These are phyloP conservation scores for Aureoboletus auriporus DNA, from an alignment of 768 basidiomycete genomes.

Conservation along the genomic window DNA sequence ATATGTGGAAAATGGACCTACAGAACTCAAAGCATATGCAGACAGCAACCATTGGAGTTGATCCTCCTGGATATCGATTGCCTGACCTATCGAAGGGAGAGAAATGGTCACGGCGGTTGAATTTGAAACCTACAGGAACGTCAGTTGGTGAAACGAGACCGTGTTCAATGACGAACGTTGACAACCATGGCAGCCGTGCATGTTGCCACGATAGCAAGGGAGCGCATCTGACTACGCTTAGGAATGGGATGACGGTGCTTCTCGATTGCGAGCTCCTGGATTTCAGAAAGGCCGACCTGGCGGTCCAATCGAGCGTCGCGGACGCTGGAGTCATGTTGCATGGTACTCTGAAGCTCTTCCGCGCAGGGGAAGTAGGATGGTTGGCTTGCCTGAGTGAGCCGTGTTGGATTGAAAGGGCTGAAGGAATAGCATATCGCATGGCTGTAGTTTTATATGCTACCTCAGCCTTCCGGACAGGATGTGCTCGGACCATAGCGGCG, in stretches of 20 bases:
- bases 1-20: conserved; percentile 28
- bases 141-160: conserved; percentile 2
- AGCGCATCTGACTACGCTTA: conserved; percentile 22
- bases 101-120: conserved; percentile 47
- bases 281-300: conserved; percentile 6
- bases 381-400: not conserved
- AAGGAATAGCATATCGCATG: not conserved
- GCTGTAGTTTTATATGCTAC: conserved; percentile 18
- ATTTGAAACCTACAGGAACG: conserved; percentile 25
- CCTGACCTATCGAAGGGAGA: conserved; percentile 47
- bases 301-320: conserved; percentile 10
- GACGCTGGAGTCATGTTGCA: conserved; percentile 7
- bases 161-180: conserved; percentile 24
- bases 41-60: conserved; percentile 65
- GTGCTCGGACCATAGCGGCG: too few species aligned
- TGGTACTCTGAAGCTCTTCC: conserved; percentile 4
- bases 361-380: not conserved
- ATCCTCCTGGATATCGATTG: conserved; percentile 45
- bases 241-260: not conserved
- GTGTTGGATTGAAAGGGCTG: not conserved
- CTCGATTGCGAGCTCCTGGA: not conserved
- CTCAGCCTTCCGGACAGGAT: not conserved
- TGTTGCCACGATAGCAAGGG: conserved; percentile 31
- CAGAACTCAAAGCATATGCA: conserved; percentile 65
- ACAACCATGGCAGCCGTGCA: conserved; percentile 39